Evolutionary conservation across 331 rosid genomes (phyloP), one percentile per base, ranked within the genome.

Genomic region (Quercus tomentella): DNA sequence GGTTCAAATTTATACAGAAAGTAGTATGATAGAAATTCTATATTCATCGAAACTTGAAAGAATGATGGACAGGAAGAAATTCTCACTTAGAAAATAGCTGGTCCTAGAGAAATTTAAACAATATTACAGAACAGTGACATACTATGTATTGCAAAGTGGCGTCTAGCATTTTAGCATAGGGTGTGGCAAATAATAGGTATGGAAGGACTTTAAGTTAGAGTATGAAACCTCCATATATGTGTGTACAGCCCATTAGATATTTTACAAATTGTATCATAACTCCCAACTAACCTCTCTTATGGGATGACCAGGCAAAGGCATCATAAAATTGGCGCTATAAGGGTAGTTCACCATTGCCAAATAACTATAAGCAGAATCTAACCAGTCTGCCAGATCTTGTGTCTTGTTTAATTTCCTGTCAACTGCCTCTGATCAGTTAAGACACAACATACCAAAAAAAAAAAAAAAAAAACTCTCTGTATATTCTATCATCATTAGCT

Each of bases 331-430:
- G 22, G 97, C 70, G 72, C 92, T 84, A 80, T 86, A 93, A 28
- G 98, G 98, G 78, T 93, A 93, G 86, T 93, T 81, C 73, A 87
- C 93, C 97, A 93, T 91, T 52, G 94, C 97, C 86, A 93, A 84
- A 89, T 68, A 93, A 87, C 92, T 91, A 83, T 91, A 93, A 8
- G 97, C 97, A 55, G 94, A 87, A 6, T 88, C 92, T 87, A 91
- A 75, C 97, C 97, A 93, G 77, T 75, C 62, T 7, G 8, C 70
- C 69, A 93, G 90, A 83, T 93, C 94, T 20, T 33, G 72, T 12
- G 85, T 45, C 25, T 35, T 84, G 5, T 80, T 89, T 77, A 93
- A 79, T 54, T 77, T 78, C 82, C 97, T 89, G 82, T 21, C 68
- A 83, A 74, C n/a, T 17, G 43, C 49, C 45, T 84, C 65, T 30